These are phyloP conservation scores for Sabuloglossum arenarium DNA, from an alignment of 495 filamentous ascomycete genomes.

Conservation along the genomic window DNA sequence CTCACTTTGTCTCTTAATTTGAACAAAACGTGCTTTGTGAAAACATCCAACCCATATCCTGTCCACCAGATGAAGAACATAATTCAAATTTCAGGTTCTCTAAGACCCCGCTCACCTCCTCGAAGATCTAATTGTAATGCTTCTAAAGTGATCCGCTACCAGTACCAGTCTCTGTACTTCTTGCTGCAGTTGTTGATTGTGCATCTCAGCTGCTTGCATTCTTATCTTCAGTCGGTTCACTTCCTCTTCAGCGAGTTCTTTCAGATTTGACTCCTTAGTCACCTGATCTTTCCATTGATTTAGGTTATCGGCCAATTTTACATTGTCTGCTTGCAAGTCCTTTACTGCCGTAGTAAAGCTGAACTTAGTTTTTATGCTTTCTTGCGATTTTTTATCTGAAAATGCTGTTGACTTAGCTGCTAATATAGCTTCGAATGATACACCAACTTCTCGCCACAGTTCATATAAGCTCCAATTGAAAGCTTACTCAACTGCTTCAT, in stretches of 20 bases:
- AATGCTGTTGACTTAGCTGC: not conserved
- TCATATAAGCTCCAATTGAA: too few relatives aligned
- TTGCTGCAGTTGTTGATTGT: conserved; percentile 6
- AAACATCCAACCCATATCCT: too few relatives aligned
- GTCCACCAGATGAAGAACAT: not conserved
- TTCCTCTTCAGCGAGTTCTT: conserved; percentile 6
- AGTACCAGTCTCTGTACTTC: conserved; percentile 2
- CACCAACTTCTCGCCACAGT: conserved; percentile 4
- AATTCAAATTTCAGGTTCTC: conserved; percentile 4
- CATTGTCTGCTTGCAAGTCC: not conserved
- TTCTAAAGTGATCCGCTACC: conserved; percentile 3
- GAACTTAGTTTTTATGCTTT: not conserved
- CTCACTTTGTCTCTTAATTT: too few relatives aligned
- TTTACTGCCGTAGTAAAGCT: conserved; percentile 5
- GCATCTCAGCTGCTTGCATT: conserved; percentile 1
- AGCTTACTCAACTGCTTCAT: conserved; percentile 6
- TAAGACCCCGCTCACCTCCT: not conserved
- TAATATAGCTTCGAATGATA: conserved; percentile 6
- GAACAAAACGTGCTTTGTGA: too few relatives aligned
- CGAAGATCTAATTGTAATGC: not conserved
- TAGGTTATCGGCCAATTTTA: conserved; percentile 1
- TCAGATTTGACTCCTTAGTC: not conserved
- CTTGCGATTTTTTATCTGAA: too few relatives aligned
- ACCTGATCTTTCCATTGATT: conserved; percentile 2
- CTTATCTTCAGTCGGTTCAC: not conserved